Evolutionary conservation across 345 rosid species (phyloP).

Genomic region (Raphanus raphanistrum): DNA sequence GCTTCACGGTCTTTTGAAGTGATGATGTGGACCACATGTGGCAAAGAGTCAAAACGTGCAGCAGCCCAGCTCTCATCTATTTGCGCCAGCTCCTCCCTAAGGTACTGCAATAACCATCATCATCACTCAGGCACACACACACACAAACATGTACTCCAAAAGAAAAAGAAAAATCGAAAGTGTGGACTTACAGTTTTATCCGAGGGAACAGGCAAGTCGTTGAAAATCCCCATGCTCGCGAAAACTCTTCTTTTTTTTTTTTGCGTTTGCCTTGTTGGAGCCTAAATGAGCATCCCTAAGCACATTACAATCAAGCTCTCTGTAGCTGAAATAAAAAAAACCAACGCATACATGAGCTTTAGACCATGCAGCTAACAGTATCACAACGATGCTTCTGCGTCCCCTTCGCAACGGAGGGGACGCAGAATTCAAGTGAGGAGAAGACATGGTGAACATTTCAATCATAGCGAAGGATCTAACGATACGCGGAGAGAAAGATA

Average conservation of each 20-base stretch:
- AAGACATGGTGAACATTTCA: not conserved
- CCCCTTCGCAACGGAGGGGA: not conserved
- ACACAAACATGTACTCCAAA: slow-evolving; percentile 7
- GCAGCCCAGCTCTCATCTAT: slow-evolving; percentile 92
- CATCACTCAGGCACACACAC: slow-evolving; percentile 30
- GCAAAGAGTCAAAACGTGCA: slow-evolving; percentile 95
- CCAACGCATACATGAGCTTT: slow-evolving; percentile 10
- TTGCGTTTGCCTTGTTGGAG: slow-evolving; percentile 31
- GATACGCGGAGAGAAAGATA: not conserved
- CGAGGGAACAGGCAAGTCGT: slow-evolving; percentile 86
- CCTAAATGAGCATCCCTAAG: slow-evolving; percentile 24
- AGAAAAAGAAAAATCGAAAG: slow-evolving; percentile 13
- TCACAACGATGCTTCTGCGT: not conserved
- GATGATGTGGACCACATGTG: slow-evolving; percentile 92
- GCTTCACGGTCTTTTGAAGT: slow-evolving; percentile 96
- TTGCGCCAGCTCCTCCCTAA: slow-evolving; percentile 75
- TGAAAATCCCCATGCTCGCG: slow-evolving; percentile 70
- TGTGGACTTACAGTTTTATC: slow-evolving; percentile 69
- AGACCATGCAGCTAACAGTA: not conserved
- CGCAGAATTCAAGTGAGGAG: no score
- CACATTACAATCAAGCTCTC: slow-evolving; percentile 33
- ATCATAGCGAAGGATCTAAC: not conserved
- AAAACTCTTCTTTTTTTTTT: slow-evolving; percentile 12
- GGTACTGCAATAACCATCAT: slow-evolving; percentile 56
- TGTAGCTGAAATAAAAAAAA: slow-evolving; percentile 18